phyloP scores from a whole-genome alignment of 2,329 filamentous ascomycete genomes.

The Daldinia sp. region DNA sequence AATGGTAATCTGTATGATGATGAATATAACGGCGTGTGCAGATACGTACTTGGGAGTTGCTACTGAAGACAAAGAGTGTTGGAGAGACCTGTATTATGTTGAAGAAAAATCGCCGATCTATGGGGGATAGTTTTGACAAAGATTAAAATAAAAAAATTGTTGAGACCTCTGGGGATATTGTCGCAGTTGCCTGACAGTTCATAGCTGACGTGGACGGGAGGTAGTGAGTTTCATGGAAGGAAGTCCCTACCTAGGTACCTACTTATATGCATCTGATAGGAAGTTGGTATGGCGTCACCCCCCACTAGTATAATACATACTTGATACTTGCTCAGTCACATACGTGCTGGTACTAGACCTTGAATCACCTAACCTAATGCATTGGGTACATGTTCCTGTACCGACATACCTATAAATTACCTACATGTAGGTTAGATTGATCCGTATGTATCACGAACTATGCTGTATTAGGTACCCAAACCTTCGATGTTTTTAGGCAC shows the following conservation, averaged over 20 bases:
- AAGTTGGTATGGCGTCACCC: constrained; percentile 17
- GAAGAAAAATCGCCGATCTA: background rate
- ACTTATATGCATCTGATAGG: background rate
- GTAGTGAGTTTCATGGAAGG: background rate
- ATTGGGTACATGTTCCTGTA: background rate
- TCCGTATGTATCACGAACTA: background rate
- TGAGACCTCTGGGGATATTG: background rate
- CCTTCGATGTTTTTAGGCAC: background rate
- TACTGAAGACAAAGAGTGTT: background rate
- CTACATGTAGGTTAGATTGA: too few species aligned
- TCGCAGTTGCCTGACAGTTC: background rate
- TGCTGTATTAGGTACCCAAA: background rate
- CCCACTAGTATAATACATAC: constrained; percentile 3
- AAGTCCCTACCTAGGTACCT: background rate
- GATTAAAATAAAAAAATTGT: background rate
- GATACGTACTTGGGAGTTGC: background rate
- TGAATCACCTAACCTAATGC: too few species aligned
- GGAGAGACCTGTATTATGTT: background rate
- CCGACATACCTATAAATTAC: too few species aligned
- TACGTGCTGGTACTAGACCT: too few species aligned
- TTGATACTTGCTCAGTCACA: too few species aligned
- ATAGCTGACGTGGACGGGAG: background rate
- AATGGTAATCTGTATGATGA: background rate
- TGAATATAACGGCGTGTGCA: background rate
- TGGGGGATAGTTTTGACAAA: too few species aligned